Conservation (phyloP, 2,329 filamentous ascomycete genomes). For the Apiospora saccharicola region DNA sequence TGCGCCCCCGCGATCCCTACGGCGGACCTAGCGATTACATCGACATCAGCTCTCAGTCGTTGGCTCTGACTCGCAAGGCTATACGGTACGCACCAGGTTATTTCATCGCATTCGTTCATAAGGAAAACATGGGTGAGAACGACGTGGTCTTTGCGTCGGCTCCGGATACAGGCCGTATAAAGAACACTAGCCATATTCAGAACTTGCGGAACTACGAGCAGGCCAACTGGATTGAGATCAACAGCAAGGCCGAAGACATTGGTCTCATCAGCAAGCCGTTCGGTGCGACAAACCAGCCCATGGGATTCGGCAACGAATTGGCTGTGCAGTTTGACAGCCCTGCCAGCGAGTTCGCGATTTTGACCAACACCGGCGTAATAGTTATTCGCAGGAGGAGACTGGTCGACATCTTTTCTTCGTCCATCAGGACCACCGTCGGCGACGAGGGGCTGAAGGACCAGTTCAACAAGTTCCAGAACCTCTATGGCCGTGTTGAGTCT, state of each 20-base stretch:
- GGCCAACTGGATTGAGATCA: slow-evolving; percentile 79
- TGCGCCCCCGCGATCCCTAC: slow-evolving; percentile 34
- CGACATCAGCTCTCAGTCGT: slow-evolving; percentile 57
- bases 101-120: slow-evolving; percentile 84
- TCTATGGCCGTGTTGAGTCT: slow-evolving; percentile 88
- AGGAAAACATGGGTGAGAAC: slow-evolving; percentile 62
- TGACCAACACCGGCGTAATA: slow-evolving; percentile 91
- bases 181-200: slow-evolving; percentile 61
- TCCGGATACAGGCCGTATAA: slow-evolving; percentile 87
- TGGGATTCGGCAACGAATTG: slow-evolving; percentile 93
- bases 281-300: slow-evolving; percentile 69
- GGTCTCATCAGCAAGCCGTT: slow-evolving; percentile 79
- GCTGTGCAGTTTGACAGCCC: slow-evolving; percentile 93
- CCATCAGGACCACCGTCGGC: slow-evolving; percentile 75
- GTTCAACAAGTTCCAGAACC: slow-evolving; percentile 81
- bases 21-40: slow-evolving; percentile 47
- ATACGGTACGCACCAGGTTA: slow-evolving; percentile 83
- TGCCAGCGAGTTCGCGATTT: slow-evolving; percentile 80
- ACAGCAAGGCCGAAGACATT: slow-evolving; percentile 77
- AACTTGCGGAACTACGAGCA: slow-evolving; percentile 76
- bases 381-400: slow-evolving; percentile 83
- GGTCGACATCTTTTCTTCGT: slow-evolving; percentile 89
- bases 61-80: slow-evolving; percentile 59
- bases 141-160: slow-evolving; percentile 84
- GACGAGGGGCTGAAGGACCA: slow-evolving; percentile 84